Evolutionary conservation across 2,329 filamentous ascomycete species (phyloP).

Genomic region (Pyricularia grisea): DNA sequence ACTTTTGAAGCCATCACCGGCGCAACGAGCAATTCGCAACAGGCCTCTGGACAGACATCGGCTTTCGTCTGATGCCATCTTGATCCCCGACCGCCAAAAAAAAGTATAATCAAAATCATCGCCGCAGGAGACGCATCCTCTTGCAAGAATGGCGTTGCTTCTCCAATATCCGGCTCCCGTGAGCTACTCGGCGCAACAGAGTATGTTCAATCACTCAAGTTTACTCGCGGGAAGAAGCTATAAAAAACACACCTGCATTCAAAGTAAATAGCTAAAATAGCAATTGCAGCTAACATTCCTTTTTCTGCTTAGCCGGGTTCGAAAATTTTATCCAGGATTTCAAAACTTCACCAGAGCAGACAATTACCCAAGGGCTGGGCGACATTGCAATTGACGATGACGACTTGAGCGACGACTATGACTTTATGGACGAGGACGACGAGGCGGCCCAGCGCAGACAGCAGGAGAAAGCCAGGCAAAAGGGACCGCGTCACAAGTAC

Average conservation of each 20-base stretch:
- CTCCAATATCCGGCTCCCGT: constrained; percentile 63
- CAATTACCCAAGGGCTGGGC: constrained; percentile 73
- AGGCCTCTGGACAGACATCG: neutral
- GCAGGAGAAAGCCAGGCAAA: constrained; percentile 37
- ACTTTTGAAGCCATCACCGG: neutral
- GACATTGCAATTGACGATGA: constrained; percentile 82
- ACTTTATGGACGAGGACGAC: constrained; percentile 78
- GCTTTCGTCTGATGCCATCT: neutral
- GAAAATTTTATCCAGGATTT: constrained; percentile 81
- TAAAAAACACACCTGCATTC: neutral
- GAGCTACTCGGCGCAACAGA: constrained; percentile 79
- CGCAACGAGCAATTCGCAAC: neutral
- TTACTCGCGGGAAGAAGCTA: neutral
- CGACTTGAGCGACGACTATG: constrained; percentile 80
- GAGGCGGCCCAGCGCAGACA: constrained; percentile 42
- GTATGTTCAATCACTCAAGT: constrained; percentile 36
- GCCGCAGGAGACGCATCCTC: neutral
- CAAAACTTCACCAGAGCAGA: constrained; percentile 66
- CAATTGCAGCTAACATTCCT: neutral
- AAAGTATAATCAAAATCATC: neutral
- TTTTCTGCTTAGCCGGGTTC: constrained; percentile 53
- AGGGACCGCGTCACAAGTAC: constrained; percentile 71
- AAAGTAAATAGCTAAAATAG: neutral
- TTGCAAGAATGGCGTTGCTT: constrained; percentile 66
- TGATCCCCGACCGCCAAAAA: neutral